These are phyloP conservation scores for Erodium trifolium DNA, from an alignment of 441 rosid species.

Conservation along the genomic window DNA sequence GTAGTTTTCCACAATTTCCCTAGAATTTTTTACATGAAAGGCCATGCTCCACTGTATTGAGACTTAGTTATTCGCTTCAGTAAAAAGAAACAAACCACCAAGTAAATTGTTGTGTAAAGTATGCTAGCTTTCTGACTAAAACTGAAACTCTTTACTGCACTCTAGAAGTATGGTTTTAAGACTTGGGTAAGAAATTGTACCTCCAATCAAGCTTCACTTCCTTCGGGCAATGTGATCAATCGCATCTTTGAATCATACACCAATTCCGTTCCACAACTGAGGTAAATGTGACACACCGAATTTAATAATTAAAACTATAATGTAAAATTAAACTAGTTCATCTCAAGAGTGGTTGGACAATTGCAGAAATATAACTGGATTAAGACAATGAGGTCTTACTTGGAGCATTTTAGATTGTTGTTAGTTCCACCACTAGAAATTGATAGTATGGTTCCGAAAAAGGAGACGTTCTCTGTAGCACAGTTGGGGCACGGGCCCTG, in stretches of 20 bases:
- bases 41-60: too few species aligned
- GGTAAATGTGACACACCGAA: slow-evolving; percentile 8
- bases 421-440: slow-evolving; percentile 61
- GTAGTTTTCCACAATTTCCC: too few species aligned
- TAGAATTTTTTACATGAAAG: too few species aligned
- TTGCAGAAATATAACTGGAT: slow-evolving; percentile 9
- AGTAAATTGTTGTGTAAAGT: neutral
- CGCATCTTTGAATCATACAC: slow-evolving; percentile 48
- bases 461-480: slow-evolving; percentile 80
- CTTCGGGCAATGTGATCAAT: slow-evolving; percentile 83
- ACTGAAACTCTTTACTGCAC: neutral
- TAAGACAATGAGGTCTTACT: slow-evolving; percentile 35
- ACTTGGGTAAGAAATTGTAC: slow-evolving; percentile 23
- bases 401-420: slow-evolving; percentile 71
- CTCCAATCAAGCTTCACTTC: slow-evolving; percentile 55
- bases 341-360: neutral
- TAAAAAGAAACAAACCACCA: too few species aligned
- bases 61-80: too few species aligned
- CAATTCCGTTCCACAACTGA: slow-evolving; percentile 67
- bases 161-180: neutral
- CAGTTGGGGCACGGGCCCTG: slow-evolving; percentile 96
- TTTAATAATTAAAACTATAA: slow-evolving; percentile 1
- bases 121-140: neutral
- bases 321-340: slow-evolving; percentile 6
- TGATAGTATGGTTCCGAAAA: slow-evolving; percentile 83